A percentile compares a stretch with the other conserved stretches of the same genome.
These are phyloP conservation scores for Aphanomyces stellatus DNA, from an alignment of 352 stramenopile species.

Conservation along the genomic window DNA sequence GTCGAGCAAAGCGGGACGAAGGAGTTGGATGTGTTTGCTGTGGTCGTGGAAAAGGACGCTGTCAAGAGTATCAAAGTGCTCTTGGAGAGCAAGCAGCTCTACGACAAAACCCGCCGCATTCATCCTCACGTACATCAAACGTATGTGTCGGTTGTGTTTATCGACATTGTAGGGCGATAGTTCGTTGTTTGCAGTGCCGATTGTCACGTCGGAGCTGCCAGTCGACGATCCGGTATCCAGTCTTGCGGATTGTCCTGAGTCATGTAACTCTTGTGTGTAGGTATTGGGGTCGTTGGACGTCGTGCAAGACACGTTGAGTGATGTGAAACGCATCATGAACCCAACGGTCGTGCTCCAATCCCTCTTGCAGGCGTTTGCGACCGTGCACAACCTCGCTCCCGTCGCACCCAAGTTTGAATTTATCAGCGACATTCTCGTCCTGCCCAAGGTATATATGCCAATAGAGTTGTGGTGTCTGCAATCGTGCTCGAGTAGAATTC, in stretches of 20 bases:
- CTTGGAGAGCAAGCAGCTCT: constrained; percentile 45
- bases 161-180: no score
- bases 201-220: neutral
- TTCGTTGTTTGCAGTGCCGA: constrained; percentile 1
- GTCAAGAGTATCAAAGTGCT: constrained; percentile 74
- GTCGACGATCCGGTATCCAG: neutral
- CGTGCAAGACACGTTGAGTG: neutral
- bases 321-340: constrained; percentile 29
- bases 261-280: neutral
- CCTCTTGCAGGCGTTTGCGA: constrained; percentile 43
- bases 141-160: no score
- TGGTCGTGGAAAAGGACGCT: constrained; percentile 42
- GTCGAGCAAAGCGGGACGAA: constrained; percentile 58
- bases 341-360: constrained; percentile 63
- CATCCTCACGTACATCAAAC: constrained; percentile 25
- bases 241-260: neutral
- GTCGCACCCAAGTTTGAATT: constrained; percentile 52
- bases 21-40: constrained; percentile 21
- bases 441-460: constrained; percentile 42
- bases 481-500: constrained; percentile 23
- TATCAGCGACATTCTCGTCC: constrained; percentile 58
- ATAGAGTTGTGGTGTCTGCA: neutral
- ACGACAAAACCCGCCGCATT: constrained; percentile 76
- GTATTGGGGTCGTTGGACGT: neutral
- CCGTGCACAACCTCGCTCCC: constrained; percentile 31